These are phyloP conservation scores for Coniochaeta ligniaria DNA, from an alignment of 2,329 filamentous ascomycete species.

Conservation along the genomic window DNA sequence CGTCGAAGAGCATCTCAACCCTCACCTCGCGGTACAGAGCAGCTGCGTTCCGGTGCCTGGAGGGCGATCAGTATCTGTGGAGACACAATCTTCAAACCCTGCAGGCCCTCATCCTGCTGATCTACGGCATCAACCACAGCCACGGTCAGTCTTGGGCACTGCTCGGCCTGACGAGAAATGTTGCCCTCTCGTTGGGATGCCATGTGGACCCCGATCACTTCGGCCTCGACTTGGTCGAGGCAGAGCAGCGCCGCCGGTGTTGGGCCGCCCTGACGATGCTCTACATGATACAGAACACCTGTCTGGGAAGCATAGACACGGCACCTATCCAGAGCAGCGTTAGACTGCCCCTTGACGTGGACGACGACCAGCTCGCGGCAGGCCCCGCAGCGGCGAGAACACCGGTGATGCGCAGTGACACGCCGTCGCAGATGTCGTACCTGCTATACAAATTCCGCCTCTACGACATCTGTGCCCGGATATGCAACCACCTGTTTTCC, in stretches of 20 bases:
- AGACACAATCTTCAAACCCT: background rate
- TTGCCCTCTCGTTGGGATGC: background rate
- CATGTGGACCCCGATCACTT: background rate
- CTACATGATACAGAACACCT: conserved; percentile 1
- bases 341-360: background rate
- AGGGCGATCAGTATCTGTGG: background rate
- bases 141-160: conserved; percentile 1
- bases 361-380: background rate
- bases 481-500: background rate
- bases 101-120: conserved; percentile 1
- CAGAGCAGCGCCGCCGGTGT: conserved; percentile 1
- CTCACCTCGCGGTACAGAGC: background rate
- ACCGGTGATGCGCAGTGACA: background rate
- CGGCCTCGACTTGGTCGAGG: background rate
- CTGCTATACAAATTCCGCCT: background rate
- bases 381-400: background rate
- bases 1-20: background rate
- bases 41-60: background rate
- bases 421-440: background rate
- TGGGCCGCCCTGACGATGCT: conserved; percentile 2
- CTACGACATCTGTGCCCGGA: background rate
- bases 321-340: conserved; percentile 1
- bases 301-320: conserved; percentile 1
- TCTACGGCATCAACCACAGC: conserved; percentile 2
- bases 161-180: background rate